phyloP scores from a whole-genome alignment of 805 yeast genomes.

The Candida germanica region DNA sequence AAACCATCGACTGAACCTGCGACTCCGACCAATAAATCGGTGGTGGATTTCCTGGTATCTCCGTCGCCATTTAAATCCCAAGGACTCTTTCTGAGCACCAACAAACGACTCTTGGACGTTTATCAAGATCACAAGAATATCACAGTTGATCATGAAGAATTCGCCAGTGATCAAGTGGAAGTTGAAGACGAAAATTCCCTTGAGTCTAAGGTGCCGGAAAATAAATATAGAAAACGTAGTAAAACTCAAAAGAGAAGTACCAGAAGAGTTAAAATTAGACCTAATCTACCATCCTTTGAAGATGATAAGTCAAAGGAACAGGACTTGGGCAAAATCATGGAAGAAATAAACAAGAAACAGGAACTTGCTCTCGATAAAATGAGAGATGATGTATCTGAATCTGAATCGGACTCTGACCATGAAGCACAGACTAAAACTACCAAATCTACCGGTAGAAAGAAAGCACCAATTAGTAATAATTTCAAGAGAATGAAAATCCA shows the following conservation, averaged over 20 bases:
- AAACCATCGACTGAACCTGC: background rate
- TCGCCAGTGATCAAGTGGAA: slow-evolving; percentile 9
- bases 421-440: slow-evolving; percentile 3
- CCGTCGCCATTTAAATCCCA: slow-evolving; percentile 44
- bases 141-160: slow-evolving; percentile 2
- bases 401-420: slow-evolving; percentile 12
- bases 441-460: slow-evolving; percentile 13
- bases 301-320: slow-evolving; percentile 32
- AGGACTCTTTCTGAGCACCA: slow-evolving; percentile 18
- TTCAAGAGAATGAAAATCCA: slow-evolving; percentile 53
- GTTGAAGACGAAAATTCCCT: slow-evolving; percentile 12
- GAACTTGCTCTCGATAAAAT: slow-evolving; percentile 20
- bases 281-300: slow-evolving; percentile 22
- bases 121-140: slow-evolving; percentile 45
- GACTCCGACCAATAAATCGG: slow-evolving; percentile 14
- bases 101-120: slow-evolving; percentile 40
- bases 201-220: slow-evolving; percentile 9
- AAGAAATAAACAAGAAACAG: slow-evolving; percentile 28
- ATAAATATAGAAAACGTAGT: slow-evolving; percentile 21
- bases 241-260: slow-evolving; percentile 54
- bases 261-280: slow-evolving; percentile 48
- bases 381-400: slow-evolving; percentile 16
- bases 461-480: slow-evolving; percentile 43
- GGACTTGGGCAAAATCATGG: slow-evolving; percentile 42
- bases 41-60: slow-evolving; percentile 33